These are phyloP conservation scores for Colletotrichum endophyticum DNA, from an alignment of 2,329 filamentous ascomycete species.

Conservation along the genomic window DNA sequence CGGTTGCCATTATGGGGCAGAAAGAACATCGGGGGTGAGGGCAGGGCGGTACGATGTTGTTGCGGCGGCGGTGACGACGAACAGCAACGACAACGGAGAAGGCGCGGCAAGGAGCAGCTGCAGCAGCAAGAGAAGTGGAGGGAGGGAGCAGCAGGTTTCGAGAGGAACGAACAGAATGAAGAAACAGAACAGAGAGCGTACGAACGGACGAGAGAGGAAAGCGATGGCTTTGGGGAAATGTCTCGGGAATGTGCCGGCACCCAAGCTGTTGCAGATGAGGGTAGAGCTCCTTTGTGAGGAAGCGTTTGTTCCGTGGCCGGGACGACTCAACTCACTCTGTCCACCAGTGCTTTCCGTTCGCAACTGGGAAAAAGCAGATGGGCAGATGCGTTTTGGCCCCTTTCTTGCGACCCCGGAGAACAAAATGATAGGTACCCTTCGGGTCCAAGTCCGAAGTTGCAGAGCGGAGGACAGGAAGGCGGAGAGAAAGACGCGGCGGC, in stretches of 20 bases:
- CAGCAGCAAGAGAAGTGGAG: not conserved
- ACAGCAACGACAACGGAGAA: not conserved
- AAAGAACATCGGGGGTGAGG: constrained; percentile 8
- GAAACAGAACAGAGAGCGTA: constrained; percentile 14
- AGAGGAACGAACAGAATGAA: constrained; percentile 20
- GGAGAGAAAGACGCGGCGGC: not conserved
- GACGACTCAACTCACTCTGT: not conserved
- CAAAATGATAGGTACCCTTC: not conserved
- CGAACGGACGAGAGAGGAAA: constrained; percentile 6
- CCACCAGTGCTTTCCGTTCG: not conserved
- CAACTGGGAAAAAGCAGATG: not conserved
- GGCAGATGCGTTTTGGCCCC: not conserved
- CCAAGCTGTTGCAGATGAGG: constrained; percentile 20
- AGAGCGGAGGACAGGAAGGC: not conserved
- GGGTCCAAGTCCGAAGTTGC: constrained; percentile 11
- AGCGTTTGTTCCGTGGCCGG: constrained; percentile 15
- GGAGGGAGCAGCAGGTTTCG: not conserved
- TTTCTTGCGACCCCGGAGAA: not conserved
- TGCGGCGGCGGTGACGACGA: not conserved
- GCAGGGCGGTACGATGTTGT: constrained; percentile 1
- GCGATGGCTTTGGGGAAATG: constrained; percentile 25
- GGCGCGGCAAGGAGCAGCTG: not conserved
- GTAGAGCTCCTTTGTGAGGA: constrained; percentile 13
- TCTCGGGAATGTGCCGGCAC: constrained; percentile 46
- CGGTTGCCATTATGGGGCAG: constrained; percentile 17